A percentile compares a stretch with the other conserved stretches of the same genome.
phyloP scores from a whole-genome alignment of 768 basidiomycete genomes.

The Sarcomyxa edulis region DNA sequence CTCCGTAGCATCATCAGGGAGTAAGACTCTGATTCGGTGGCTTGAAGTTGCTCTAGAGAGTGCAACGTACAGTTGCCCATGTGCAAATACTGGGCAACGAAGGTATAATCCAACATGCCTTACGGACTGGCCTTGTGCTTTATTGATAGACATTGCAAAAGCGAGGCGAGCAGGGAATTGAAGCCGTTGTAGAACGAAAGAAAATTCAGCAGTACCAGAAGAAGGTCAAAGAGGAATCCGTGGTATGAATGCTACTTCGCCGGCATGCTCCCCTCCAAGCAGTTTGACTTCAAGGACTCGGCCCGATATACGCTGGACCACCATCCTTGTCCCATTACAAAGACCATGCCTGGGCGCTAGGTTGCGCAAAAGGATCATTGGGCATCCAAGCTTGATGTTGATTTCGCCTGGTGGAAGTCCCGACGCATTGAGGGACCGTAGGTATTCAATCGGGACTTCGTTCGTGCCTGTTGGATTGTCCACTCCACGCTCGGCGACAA shows the following conservation, averaged over 20 bases:
- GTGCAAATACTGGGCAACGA: slow-evolving; percentile 19
- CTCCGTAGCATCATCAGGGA: background rate
- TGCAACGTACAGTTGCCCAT: slow-evolving; percentile 32
- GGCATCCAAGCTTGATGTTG: slow-evolving; percentile 21
- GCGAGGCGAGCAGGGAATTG: slow-evolving; percentile 35
- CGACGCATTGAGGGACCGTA: slow-evolving; percentile 29
- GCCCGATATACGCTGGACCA: slow-evolving; percentile 11
- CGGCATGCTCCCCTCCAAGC: slow-evolving; percentile 30
- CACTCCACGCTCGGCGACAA: slow-evolving; percentile 9
- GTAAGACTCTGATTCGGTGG: slow-evolving; percentile 20
- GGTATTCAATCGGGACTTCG: slow-evolving; percentile 26
- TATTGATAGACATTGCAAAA: slow-evolving; percentile 35
- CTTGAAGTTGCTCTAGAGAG: slow-evolving; percentile 23
- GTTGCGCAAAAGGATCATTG: slow-evolving; percentile 27
- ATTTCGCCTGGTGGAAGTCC: slow-evolving; percentile 20
- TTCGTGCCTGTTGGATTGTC: background rate
- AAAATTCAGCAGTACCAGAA: slow-evolving; percentile 6
- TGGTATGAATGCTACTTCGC: slow-evolving; percentile 30
- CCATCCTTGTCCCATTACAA: slow-evolving; percentile 23
- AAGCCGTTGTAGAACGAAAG: slow-evolving; percentile 21
- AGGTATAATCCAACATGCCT: slow-evolving; percentile 26
- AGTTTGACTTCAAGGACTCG: slow-evolving; percentile 25
- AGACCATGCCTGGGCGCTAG: slow-evolving; percentile 18
- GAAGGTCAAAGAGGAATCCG: slow-evolving; percentile 23
- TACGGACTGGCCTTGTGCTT: slow-evolving; percentile 30